These are phyloP conservation scores for Capsella bursapastoris DNA, from an alignment of 345 rosid species.

Conservation along the genomic window DNA sequence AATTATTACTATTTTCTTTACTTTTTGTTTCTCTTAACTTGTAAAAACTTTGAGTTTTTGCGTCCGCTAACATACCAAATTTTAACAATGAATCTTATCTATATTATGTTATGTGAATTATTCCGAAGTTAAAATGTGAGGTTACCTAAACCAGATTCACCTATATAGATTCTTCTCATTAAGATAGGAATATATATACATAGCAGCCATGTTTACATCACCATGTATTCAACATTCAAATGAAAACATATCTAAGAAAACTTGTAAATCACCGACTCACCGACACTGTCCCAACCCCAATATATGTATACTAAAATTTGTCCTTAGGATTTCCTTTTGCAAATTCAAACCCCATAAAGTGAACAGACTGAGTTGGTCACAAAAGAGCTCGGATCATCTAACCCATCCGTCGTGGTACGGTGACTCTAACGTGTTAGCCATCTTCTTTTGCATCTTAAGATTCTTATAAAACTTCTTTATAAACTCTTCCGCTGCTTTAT, in stretches of 20 bases:
- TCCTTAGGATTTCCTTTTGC: not conserved
- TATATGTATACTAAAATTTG: slow-evolving; percentile 21
- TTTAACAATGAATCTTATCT: too few species aligned
- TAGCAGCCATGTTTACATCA: slow-evolving; percentile 27
- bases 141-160: not conserved
- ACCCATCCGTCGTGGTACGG: slow-evolving; percentile 59
- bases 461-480: slow-evolving; percentile 73
- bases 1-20: not conserved
- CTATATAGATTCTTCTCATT: slow-evolving; percentile 10
- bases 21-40: not conserved
- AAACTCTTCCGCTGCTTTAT: slow-evolving; percentile 81
- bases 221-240: slow-evolving; percentile 14
- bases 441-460: slow-evolving; percentile 54
- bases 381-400: slow-evolving; percentile 40
- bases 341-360: not conserved
- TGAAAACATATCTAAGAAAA: slow-evolving; percentile 10
- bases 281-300: slow-evolving; percentile 1
- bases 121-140: not conserved
- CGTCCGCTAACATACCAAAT: not conserved
- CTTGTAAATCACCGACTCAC: slow-evolving; percentile 12
- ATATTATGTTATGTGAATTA: not conserved
- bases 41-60: not conserved
- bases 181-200: slow-evolving; percentile 12
- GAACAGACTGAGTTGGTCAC: slow-evolving; percentile 2
- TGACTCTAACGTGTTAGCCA: slow-evolving; percentile 50